Evolutionary conservation across 2,329 filamentous ascomycete genomes (phyloP).

Genomic region (Colletotrichum abscissum): DNA sequence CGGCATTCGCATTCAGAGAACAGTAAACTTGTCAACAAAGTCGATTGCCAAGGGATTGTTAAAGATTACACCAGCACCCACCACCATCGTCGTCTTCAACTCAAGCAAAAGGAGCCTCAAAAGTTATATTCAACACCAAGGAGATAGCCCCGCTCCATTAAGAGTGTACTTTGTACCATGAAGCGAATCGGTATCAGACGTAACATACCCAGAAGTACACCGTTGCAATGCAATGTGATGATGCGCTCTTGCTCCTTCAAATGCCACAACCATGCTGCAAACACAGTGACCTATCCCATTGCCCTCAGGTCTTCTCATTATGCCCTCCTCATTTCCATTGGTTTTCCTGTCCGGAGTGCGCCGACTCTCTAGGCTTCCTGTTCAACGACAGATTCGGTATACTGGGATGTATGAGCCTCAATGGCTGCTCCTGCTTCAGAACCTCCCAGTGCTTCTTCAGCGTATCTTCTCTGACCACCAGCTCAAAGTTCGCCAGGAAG

Average conservation of each 20-base stretch:
- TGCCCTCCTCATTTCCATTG: background rate
- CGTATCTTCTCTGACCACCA: slow-evolving; percentile 63
- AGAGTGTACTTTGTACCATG: background rate
- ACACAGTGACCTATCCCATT: background rate
- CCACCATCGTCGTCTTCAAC: slow-evolving; percentile 22
- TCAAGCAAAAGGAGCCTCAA: slow-evolving; percentile 11
- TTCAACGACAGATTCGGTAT: slow-evolving; percentile 44
- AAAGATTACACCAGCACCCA: background rate
- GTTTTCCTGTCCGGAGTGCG: slow-evolving; percentile 12
- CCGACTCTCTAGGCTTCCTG: slow-evolving; percentile 20
- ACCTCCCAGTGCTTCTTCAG: slow-evolving; percentile 48
- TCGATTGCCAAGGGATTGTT: background rate
- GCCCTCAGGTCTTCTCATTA: background rate
- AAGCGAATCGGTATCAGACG: background rate
- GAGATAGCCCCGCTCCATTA: slow-evolving; percentile 1
- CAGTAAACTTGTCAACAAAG: too few species aligned
- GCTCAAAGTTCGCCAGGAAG: slow-evolving; percentile 86
- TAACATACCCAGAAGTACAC: slow-evolving; percentile 19
- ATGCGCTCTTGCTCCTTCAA: slow-evolving; percentile 11
- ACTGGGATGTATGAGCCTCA: slow-evolving; percentile 21
- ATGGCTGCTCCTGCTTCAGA: slow-evolving; percentile 42
- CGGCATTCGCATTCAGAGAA: too few species aligned
- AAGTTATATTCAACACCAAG: background rate
- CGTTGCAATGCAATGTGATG: slow-evolving; percentile 22
- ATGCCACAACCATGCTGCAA: background rate